These are phyloP conservation scores for Mycocentrospora acerina DNA, from an alignment of 2,329 filamentous ascomycete species.

Conservation along the genomic window DNA sequence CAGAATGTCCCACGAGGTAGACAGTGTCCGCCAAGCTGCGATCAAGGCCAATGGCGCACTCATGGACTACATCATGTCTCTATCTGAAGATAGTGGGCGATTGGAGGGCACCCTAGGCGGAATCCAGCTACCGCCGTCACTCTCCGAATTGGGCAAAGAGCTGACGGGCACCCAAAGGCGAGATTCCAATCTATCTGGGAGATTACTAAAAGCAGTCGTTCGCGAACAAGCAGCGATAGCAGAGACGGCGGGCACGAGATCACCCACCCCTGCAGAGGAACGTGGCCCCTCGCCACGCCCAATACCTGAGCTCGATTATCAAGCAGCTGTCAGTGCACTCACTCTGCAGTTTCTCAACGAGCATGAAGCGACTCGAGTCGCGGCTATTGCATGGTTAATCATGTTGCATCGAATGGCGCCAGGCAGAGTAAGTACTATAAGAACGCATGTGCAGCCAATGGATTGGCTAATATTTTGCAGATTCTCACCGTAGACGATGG, in stretches of 20 bases:
- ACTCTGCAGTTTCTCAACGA: conserved; percentile 95
- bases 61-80: conserved; percentile 90
- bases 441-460: no score
- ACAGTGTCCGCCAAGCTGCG: conserved; percentile 84
- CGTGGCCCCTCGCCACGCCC: conserved; percentile 46
- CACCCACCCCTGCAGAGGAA: conserved; percentile 49
- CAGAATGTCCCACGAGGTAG: conserved; percentile 88
- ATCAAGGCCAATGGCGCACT: conserved; percentile 86
- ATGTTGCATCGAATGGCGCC: conserved; percentile 97
- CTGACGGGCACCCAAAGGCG: conserved; percentile 43
- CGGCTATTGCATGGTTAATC: conserved; percentile 91
- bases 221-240: conserved; percentile 33
- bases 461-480: conserved; percentile 19
- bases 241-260: conserved; percentile 33
- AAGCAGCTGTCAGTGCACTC: conserved; percentile 87
- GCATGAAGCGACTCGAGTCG: conserved; percentile 91
- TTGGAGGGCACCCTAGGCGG: conserved; percentile 45
- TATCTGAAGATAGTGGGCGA: conserved; percentile 63
- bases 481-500: conserved; percentile 90
- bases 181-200: conserved; percentile 41
- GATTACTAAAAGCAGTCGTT: conserved; percentile 38
- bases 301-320: conserved; percentile 82
- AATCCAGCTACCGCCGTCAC: conserved; percentile 46
- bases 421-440: conserved; percentile 63
- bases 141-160: conserved; percentile 43